These are phyloP conservation scores for Kernera saxatilis DNA, from an alignment of 345 rosid genomes.

Conservation along the genomic window DNA sequence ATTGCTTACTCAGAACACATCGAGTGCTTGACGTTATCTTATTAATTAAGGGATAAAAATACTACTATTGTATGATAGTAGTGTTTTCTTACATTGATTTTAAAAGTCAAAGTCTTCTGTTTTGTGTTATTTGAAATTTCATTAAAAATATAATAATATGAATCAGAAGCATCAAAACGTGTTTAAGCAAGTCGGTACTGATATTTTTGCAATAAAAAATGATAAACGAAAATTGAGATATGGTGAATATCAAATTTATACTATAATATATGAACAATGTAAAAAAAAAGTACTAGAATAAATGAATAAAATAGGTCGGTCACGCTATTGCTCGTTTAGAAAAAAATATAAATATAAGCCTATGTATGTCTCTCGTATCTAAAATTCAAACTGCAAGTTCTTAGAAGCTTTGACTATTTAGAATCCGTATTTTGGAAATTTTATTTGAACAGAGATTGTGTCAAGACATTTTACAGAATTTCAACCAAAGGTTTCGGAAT, in stretches of 20 bases:
- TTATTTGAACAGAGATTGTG: neutral
- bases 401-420: neutral
- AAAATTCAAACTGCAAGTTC: neutral
- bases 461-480: neutral
- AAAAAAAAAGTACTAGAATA: too few relatives aligned
- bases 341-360: too few relatives aligned
- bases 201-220: neutral
- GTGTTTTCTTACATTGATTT: conserved; percentile 5
- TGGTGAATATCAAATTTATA: neutral
- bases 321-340: neutral
- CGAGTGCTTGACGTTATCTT: conserved; percentile 17
- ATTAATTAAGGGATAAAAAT: neutral
- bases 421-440: neutral
- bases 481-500: neutral
- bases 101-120: neutral
- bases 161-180: neutral
- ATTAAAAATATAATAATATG: too few relatives aligned
- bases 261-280: too few relatives aligned
- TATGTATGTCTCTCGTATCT: neutral
- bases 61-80: neutral
- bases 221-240: neutral
- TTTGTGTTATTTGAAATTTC: neutral
- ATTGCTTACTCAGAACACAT: conserved; percentile 25
- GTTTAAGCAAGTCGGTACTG: neutral
- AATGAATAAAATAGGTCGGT: conserved; percentile 7